Conservation (phyloP, 805 yeast species). For the Dipodascus albidus region DNA sequence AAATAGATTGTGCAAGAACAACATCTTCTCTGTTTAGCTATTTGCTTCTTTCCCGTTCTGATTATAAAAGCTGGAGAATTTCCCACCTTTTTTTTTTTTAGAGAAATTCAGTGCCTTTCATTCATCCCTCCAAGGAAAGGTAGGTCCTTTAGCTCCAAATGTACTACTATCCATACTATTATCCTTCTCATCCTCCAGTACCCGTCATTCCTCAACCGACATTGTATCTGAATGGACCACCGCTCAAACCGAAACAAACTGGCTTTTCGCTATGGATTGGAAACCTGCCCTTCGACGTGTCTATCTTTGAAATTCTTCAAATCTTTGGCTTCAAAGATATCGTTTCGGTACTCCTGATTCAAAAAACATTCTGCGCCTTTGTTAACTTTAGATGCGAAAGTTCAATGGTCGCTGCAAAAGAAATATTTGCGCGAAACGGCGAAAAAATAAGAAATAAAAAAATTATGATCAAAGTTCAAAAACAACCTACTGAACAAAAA, state of each 20-base stretch:
- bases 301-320: background rate
- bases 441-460: background rate
- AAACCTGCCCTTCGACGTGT: background rate
- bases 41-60: background rate
- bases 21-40: background rate
- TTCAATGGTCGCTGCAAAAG: background rate
- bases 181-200: background rate
- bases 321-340: background rate
- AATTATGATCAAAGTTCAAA: background rate
- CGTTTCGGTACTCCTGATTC: background rate
- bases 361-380: background rate
- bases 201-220: background rate
- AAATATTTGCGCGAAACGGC: background rate
- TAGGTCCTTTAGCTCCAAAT: background rate
- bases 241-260: background rate
- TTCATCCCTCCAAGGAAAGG: too few relatives aligned
- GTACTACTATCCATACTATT: constrained; percentile 1
- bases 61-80: background rate
- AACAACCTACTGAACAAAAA: background rate
- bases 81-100: background rate
- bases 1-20: background rate
- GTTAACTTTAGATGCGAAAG: background rate
- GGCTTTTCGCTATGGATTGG: background rate
- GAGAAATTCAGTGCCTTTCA: background rate
- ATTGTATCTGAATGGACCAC: background rate